Evolutionary conservation across 2,329 filamentous ascomycete species (phyloP).

Genomic region (Achaetomium macrosporum): DNA sequence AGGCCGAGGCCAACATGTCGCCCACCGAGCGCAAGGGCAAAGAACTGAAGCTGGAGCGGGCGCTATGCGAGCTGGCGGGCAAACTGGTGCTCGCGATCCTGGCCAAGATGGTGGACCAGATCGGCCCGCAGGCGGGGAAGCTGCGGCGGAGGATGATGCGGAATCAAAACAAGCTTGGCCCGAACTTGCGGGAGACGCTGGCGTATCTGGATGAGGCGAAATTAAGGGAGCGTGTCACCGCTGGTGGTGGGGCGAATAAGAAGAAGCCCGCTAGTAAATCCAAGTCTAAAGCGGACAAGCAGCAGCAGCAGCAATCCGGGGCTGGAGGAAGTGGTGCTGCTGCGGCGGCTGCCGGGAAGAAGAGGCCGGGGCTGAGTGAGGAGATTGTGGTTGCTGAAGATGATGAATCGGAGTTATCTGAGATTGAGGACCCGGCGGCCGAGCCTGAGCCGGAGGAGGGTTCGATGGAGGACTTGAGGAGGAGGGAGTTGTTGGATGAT

Average conservation of each 20-base stretch:
- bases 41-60: slow-evolving; percentile 73
- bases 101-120: slow-evolving; percentile 65
- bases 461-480: slow-evolving; percentile 51
- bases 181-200: slow-evolving; percentile 80
- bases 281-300: slow-evolving; percentile 20
- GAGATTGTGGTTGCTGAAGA: slow-evolving; percentile 43
- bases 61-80: slow-evolving; percentile 76
- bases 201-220: slow-evolving; percentile 70
- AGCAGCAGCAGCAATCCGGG: slow-evolving; percentile 20
- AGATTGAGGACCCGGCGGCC: slow-evolving; percentile 17
- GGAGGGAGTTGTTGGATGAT: slow-evolving; percentile 49
- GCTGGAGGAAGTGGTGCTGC: slow-evolving; percentile 20
- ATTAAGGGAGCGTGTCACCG: slow-evolving; percentile 39
- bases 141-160: slow-evolving; percentile 67
- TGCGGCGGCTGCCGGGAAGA: slow-evolving; percentile 29
- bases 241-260: slow-evolving; percentile 20
- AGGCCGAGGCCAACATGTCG: slow-evolving; percentile 49
- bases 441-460: slow-evolving; percentile 49
- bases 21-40: slow-evolving; percentile 56
- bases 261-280: slow-evolving; percentile 33
- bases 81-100: slow-evolving; percentile 79
- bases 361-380: slow-evolving; percentile 35
- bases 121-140: slow-evolving; percentile 53
- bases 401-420: slow-evolving; percentile 28
- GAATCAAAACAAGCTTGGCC: slow-evolving; percentile 74